Base-by-base conservation (phyloP, 73 alveolate genomes). In the Paramecium biaurelia region DNA sequence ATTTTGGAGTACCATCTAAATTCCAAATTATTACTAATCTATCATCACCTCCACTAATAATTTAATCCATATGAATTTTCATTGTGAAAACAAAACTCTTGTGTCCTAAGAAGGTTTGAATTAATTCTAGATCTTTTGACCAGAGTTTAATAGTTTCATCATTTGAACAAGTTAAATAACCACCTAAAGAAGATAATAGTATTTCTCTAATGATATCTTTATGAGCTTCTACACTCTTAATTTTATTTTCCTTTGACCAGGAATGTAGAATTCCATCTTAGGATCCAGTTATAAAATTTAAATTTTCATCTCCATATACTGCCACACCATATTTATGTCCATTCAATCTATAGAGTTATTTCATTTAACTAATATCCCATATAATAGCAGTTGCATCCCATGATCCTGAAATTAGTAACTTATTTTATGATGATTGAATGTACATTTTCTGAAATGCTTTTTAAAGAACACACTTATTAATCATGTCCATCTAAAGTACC, bases 311-410 rank as follows among this genome's bases (percentile, higher is more conserved):
- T 42, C 98, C 97, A 57, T 94, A 85, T 9, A 98, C 99, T 32
- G 99, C 93, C 24, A 96, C 99, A 59, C 99, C 99, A 96, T 98
- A 98, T 23, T 98, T 92, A 94, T 98, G 99, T 15, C 99, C 99
- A 85, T 92, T 95, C 76, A 98, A 90, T 10, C 92, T 92, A 57
- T 85, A 49, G 21, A 95, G 43, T 32, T 92, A 72, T 67, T 95
- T 74, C 76, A 98, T 98, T 49, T 97, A 95, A 49, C 79, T 95
- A 5, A 96, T 92, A 92, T 98, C 99, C 99, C 99, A 98, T 5
- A 98, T 92, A 70, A 92, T 95, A 15, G 99, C 99, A 11, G 99
- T 97, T 58, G 99, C 99, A 96, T 98, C 99, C 99, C 99, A 98
- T 20, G 99, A 98, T 67, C 99, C 99, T 53, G 98, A 94, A 34